phyloP scores from a whole-genome alignment of 805 yeast species.

The Ogataea naganishii region DNA sequence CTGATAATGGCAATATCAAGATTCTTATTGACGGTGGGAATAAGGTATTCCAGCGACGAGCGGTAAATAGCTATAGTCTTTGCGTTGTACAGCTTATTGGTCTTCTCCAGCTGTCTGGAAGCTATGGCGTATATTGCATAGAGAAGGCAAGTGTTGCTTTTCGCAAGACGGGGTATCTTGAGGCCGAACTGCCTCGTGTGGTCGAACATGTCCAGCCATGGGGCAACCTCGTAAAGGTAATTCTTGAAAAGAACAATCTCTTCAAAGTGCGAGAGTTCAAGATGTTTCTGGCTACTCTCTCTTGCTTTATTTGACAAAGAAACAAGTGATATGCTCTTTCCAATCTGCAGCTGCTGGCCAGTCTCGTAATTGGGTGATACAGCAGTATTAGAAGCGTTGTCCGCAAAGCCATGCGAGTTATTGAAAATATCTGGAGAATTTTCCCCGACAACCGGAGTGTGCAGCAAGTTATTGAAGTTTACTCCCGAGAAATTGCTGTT shows the following conservation, averaged over 20 bases:
- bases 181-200: conserved; percentile 23
- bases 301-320: neutral
- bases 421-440: too few species aligned
- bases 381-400: too few species aligned
- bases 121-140: conserved; percentile 25
- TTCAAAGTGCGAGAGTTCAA: conserved; percentile 4
- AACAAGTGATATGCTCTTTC: too few species aligned
- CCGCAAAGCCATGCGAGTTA: too few species aligned
- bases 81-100: conserved; percentile 10
- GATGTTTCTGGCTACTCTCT: neutral
- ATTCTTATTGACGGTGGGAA: conserved; percentile 24
- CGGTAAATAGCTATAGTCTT: conserved; percentile 6
- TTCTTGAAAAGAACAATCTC: conserved; percentile 7
- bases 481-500: conserved; percentile 6
- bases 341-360: too few species aligned
- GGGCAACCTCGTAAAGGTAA: conserved; percentile 15
- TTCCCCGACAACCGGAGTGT: too few species aligned
- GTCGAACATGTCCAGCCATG: conserved; percentile 20
- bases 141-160: conserved; percentile 14
- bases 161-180: conserved; percentile 23
- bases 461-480: conserved; percentile 3
- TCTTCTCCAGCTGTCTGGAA: conserved; percentile 24
- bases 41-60: conserved; percentile 9
- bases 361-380: too few species aligned
- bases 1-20: too few species aligned